A percentile compares a stretch with the other conserved stretches of the same genome.
phyloP scores from a whole-genome alignment of 2,329 filamentous ascomycete species.

The Curvularia sp. region DNA sequence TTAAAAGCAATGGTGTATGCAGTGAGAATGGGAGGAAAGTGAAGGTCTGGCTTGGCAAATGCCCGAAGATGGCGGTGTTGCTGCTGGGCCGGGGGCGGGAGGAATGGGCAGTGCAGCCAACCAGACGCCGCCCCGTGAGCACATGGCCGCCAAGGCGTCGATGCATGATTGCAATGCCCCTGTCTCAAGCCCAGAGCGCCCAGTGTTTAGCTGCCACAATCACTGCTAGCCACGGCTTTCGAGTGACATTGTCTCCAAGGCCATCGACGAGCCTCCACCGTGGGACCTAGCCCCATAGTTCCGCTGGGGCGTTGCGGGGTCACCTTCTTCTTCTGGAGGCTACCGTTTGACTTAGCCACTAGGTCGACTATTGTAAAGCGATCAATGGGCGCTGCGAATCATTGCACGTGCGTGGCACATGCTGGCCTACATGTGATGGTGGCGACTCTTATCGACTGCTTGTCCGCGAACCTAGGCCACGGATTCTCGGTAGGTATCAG shows the following conservation, averaged over 20 bases:
- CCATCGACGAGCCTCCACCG: conserved; percentile 15
- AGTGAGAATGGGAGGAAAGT: conserved; percentile 10
- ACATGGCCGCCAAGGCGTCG: conserved; percentile 12
- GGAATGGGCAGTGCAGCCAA: conserved; percentile 13
- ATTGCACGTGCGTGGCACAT: conserved; percentile 18
- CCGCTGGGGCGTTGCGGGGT: conserved; percentile 12
- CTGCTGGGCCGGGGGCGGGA: conserved; percentile 12
- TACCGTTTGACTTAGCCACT: conserved; percentile 5
- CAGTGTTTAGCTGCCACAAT: conserved; percentile 16
- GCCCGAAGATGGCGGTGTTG: conserved; percentile 11
- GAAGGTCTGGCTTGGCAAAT: conserved; percentile 27
- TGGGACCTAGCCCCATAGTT: conserved; percentile 11
- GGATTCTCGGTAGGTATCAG: neutral
- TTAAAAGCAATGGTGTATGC: conserved; percentile 26
- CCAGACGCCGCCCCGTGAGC: conserved; percentile 11
- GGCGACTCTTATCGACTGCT: neutral
- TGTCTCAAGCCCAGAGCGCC: conserved; percentile 15
- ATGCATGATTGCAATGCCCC: conserved; percentile 12
- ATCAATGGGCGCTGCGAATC: conserved; percentile 16
- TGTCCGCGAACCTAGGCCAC: neutral
- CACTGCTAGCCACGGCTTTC: neutral
- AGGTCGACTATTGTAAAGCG: neutral
- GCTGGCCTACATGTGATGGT: conserved; percentile 1
- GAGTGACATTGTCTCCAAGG: conserved; percentile 7
- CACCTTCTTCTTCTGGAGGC: conserved; percentile 21